Conservation (phyloP, 139 green algal species). For the Volvox reticuliferus region DNA sequence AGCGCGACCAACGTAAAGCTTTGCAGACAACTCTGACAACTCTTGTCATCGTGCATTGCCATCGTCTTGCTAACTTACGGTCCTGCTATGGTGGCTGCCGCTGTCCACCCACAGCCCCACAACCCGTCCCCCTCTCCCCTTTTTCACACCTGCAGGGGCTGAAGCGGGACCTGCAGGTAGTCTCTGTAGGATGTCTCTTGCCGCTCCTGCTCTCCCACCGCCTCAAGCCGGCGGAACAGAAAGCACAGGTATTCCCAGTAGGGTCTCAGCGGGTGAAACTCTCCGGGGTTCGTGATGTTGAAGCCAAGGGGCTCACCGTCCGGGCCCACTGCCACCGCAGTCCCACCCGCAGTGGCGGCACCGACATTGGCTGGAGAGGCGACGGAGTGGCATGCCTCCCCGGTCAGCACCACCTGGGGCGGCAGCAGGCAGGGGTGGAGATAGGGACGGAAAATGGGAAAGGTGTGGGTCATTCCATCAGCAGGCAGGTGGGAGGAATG, state of each 20-base stretch:
- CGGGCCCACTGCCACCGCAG: slow-evolving; percentile 29
- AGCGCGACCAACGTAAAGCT: too few species aligned
- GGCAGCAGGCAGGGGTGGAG: not conserved
- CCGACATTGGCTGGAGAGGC: slow-evolving; percentile 22
- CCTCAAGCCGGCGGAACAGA: slow-evolving; percentile 83
- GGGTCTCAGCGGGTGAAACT: slow-evolving; percentile 71
- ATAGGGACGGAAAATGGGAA: not conserved
- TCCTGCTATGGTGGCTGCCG: too few species aligned
- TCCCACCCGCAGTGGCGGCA: slow-evolving; percentile 11
- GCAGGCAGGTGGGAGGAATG: too few species aligned
- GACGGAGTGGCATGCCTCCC: slow-evolving; percentile 45
- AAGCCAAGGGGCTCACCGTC: slow-evolving; percentile 34
- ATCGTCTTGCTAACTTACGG: too few species aligned
- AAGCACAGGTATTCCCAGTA: slow-evolving; percentile 97
- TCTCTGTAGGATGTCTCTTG: slow-evolving; percentile 91
- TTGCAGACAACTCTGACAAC: too few species aligned
- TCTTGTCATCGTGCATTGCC: too few species aligned
- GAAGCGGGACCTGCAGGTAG: slow-evolving; percentile 86
- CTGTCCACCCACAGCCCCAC: too few species aligned
- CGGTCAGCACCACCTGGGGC: slow-evolving; percentile 67
- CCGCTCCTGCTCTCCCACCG: slow-evolving; percentile 62
- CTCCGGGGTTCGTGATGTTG: slow-evolving; percentile 60
- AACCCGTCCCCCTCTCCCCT: not conserved
- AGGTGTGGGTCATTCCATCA: too few species aligned
- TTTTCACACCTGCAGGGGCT: slow-evolving; percentile 60